Evolutionary conservation across 139 green algal species (phyloP).

Genomic region (Raphidocelis subcapitata): DNA sequence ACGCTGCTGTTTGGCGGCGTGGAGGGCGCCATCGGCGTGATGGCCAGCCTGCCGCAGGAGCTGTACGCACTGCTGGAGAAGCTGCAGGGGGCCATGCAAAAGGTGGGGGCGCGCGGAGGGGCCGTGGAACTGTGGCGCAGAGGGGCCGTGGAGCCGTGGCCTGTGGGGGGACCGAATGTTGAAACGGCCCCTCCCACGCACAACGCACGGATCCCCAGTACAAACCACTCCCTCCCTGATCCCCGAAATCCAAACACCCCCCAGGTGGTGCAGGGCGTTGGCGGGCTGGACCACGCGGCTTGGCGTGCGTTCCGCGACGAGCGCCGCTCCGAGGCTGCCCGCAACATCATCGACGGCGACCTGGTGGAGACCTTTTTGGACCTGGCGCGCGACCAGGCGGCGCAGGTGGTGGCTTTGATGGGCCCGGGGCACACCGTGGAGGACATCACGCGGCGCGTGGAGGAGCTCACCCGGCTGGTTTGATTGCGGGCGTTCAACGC

Average conservation of each 20-base stretch:
- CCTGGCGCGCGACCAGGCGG: slow-evolving; percentile 46
- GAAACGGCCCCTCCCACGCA: too few relatives aligned
- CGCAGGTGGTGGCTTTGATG: slow-evolving; percentile 43
- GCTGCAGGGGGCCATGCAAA: slow-evolving; percentile 73
- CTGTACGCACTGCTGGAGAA: slow-evolving; percentile 67
- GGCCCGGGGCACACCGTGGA: slow-evolving; percentile 40
- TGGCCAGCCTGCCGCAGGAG: slow-evolving; percentile 74
- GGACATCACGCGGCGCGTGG: slow-evolving; percentile 54
- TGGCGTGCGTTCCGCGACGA: slow-evolving; percentile 87
- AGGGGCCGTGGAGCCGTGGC: too few relatives aligned
- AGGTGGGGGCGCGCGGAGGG: slow-evolving; percentile 29
- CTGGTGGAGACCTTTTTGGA: slow-evolving; percentile 94
- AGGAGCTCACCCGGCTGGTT: slow-evolving; percentile 75
- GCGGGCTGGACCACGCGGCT: slow-evolving; percentile 79
- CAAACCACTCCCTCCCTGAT: too few relatives aligned
- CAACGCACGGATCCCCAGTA: too few relatives aligned
- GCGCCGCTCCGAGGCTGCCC: slow-evolving; percentile 43
- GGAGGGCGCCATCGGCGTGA: slow-evolving; percentile 87
- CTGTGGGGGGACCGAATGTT: too few relatives aligned
- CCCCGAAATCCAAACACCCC: too few relatives aligned
- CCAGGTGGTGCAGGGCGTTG: slow-evolving; percentile 70
- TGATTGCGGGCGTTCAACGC: slow-evolving; percentile 26
- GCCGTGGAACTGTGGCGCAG: too few relatives aligned
- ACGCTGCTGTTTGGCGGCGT: slow-evolving; percentile 90
- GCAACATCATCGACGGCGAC: slow-evolving; percentile 93